Evolutionary conservation across 2,329 filamentous ascomycete genomes (phyloP).

Genomic region (Ophiostoma australiae): DNA sequence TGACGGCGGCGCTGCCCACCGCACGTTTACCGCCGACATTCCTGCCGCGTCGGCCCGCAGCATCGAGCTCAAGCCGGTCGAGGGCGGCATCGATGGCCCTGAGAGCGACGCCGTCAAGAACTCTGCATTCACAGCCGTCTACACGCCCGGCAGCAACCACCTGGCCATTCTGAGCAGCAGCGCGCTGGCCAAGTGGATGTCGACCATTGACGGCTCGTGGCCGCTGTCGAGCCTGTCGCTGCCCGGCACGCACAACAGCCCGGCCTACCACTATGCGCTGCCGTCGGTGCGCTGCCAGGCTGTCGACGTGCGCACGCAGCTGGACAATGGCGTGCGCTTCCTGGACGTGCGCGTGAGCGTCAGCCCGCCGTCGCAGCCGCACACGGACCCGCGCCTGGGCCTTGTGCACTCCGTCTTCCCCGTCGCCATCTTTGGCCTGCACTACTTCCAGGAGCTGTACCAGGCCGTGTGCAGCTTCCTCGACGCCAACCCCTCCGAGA

Average conservation of each 20-base stretch:
- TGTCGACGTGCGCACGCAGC: constrained; percentile 68
- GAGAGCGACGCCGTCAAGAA: constrained; percentile 4
- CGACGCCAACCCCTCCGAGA: constrained; percentile 70
- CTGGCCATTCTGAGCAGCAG: constrained; percentile 66
- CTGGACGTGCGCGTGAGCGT: constrained; percentile 77
- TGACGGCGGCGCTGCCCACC: constrained; percentile 36
- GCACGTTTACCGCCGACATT: constrained; percentile 64
- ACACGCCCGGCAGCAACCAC: constrained; percentile 51
- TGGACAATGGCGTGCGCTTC: constrained; percentile 87
- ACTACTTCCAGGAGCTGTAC: constrained; percentile 72
- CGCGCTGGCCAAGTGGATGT: constrained; percentile 74
- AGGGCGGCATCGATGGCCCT: constrained; percentile 32
- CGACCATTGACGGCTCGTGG: constrained; percentile 62
- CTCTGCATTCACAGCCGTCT: constrained; percentile 59
- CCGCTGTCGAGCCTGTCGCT: constrained; percentile 79
- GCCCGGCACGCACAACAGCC: constrained; percentile 92
- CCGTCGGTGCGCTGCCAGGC: constrained; percentile 93
- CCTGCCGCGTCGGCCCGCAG: constrained; percentile 59
- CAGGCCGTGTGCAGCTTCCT: constrained; percentile 70
- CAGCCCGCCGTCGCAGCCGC: constrained; percentile 29
- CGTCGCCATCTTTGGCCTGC: constrained; percentile 73
- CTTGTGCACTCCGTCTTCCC: constrained; percentile 91
- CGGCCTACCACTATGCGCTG: constrained; percentile 76
- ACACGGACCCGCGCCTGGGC: constrained; percentile 59
- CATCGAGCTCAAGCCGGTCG: constrained; percentile 55